phyloP scores from a whole-genome alignment of 2,329 filamentous ascomycete species.

The Mollisia scopiformis region DNA sequence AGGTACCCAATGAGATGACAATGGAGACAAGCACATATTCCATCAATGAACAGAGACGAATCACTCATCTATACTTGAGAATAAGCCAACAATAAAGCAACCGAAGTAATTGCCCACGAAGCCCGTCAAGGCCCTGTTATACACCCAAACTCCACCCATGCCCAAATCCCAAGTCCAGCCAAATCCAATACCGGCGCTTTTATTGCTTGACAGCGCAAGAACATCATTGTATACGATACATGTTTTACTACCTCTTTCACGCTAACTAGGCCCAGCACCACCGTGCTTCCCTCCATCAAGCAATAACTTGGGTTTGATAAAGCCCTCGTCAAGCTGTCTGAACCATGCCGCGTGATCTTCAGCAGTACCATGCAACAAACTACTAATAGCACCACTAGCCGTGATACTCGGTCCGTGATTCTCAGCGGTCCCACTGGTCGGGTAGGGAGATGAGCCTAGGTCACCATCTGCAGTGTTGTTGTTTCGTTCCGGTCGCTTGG shows the following conservation, averaged over 20 bases:
- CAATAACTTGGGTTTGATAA: constrained; percentile 88
- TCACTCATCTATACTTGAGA: neutral
- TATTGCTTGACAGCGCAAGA: neutral
- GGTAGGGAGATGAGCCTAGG: constrained; percentile 29
- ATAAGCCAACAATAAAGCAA: neutral
- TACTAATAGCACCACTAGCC: constrained; percentile 72
- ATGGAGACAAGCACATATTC: neutral
- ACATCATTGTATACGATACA: neutral
- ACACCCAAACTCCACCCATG: constrained; percentile 4
- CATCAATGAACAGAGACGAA: neutral
- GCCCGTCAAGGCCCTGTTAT: too few relatives aligned
- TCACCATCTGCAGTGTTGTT: constrained; percentile 14
- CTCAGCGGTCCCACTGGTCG: constrained; percentile 35
- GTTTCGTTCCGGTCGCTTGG: constrained; percentile 37
- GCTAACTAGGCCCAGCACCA: constrained; percentile 16
- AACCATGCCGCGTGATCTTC: constrained; percentile 92
- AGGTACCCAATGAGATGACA: too few relatives aligned
- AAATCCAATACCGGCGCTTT: neutral
- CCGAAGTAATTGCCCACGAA: too few relatives aligned
- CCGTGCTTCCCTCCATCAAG: constrained; percentile 64
- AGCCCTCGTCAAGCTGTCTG: constrained; percentile 91
- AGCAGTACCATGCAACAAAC: constrained; percentile 74
- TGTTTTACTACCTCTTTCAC: too few relatives aligned
- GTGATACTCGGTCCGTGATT: constrained; percentile 53
- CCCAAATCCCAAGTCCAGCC: too few relatives aligned